Percentiles rank a stretch among this genome's conserved stretches.
phyloP scores from a whole-genome alignment of 225 moss, liverwort and hornwort genomes.

The Climacium dendroides region DNA sequence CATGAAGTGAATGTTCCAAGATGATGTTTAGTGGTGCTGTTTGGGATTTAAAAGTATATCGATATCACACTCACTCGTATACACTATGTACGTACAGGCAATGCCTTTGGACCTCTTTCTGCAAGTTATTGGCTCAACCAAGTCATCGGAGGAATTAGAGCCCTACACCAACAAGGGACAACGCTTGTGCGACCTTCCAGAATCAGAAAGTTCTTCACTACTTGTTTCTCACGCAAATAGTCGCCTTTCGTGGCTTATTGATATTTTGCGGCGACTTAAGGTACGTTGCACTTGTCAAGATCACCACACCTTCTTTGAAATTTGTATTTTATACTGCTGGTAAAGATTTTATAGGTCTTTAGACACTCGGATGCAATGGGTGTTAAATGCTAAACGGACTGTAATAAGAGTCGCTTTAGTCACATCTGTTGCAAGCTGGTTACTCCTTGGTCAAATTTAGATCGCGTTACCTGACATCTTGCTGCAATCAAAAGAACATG shows the following conservation, averaged over 20 bases:
- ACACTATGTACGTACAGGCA: constrained; percentile 7
- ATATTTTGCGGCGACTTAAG: constrained; percentile 86
- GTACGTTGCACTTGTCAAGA: constrained; percentile 3
- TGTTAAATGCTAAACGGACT: background rate
- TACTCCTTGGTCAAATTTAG: background rate
- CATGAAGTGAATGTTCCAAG: background rate
- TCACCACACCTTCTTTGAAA: background rate
- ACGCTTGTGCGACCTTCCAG: constrained; percentile 75
- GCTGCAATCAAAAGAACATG: background rate
- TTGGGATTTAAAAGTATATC: background rate
- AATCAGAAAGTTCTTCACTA: constrained; percentile 34
- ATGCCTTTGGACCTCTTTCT: constrained; percentile 91
- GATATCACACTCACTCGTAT: background rate
- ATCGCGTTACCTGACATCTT: background rate
- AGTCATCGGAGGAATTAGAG: constrained; percentile 47
- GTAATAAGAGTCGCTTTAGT: background rate
- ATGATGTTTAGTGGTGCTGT: background rate
- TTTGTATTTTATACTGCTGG: background rate
- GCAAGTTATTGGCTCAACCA: constrained; percentile 74
- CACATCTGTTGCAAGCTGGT: background rate
- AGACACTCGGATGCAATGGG: background rate
- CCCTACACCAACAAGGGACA: constrained; percentile 57
- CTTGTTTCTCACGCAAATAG: constrained; percentile 65
- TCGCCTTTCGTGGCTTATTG: constrained; percentile 97
- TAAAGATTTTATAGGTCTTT: background rate